Base-by-base conservation (phyloP, 805 yeast genomes). In the Middelhovenomyces tepae region DNA sequence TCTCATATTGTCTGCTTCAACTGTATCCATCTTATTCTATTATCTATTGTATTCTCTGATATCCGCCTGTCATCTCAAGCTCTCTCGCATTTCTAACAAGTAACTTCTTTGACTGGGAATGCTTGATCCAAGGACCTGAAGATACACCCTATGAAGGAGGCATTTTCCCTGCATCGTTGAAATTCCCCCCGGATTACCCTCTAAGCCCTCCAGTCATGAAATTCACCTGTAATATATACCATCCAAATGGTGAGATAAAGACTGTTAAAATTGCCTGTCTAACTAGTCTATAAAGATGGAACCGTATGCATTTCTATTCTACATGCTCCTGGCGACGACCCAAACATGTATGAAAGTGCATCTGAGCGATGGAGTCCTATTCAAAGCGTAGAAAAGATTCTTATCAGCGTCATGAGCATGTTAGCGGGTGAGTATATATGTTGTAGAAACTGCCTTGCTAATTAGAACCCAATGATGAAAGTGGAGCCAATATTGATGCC, bases 341-440 rank as follows among this genome's bases (percentile, higher is more conserved):
- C 98, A 14, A 74, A 86, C 55, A 86, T 80, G 69, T 91, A 91
- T 59, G 98, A 91, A 57, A 60, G 83, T 19, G 94, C 97, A 0
- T 93, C 87, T 47, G 98, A 91, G 60, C 66, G 98, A 44, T 91
- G 98, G 98, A 82, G 94, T 5, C 98, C 98, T 0, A 87, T 91
- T 19, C 98, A 91, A 56, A 82, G 94, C 53, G 87, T 91, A n/a
- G 98, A 91, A 60, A 91, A 91, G 69, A 91, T 91, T 40, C 64
- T 91, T 40, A 60, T 91, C 38, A 80, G 94, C 56, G 97, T 91
- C 15, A 75, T 87, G 69, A 82, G 94, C 50, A 87, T 91, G 96
- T 67, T 91, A 40, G 94, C 96, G 11, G n/a, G n/a, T n/a, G n/a
- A n/a, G n/a, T n/a, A n/a, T n/a, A n/a, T n/a, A 7, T n/a, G 9